These are phyloP conservation scores for Aspergillus carlsbadensis DNA, from an alignment of 495 filamentous ascomycete genomes.

Conservation along the genomic window DNA sequence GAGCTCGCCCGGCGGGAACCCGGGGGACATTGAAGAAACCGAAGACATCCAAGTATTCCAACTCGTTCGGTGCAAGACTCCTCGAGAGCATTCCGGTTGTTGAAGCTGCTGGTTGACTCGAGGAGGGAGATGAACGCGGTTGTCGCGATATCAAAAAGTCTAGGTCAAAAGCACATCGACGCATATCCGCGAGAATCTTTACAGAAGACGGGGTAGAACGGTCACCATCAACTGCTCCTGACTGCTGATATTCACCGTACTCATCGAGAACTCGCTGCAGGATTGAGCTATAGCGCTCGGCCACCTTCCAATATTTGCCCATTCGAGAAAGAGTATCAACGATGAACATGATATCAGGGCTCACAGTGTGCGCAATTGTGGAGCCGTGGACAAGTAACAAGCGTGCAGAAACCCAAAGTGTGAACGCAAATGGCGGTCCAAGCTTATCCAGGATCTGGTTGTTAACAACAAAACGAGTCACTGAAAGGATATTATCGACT, in stretches of 20 bases:
- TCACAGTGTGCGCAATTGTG: constrained; percentile 78
- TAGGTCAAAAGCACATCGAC: constrained; percentile 76
- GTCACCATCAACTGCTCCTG: constrained; percentile 54
- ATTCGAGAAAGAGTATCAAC: constrained; percentile 77
- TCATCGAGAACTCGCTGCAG: constrained; percentile 82
- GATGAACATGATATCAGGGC: constrained; percentile 72
- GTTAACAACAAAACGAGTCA: constrained; percentile 70
- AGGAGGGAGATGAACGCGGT: constrained; percentile 53
- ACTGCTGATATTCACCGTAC: constrained; percentile 71
- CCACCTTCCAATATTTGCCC: constrained; percentile 81
- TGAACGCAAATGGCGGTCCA: constrained; percentile 85
- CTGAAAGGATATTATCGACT: constrained; percentile 77
- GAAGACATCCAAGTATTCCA: constrained; percentile 91
- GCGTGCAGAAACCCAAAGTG: constrained; percentile 87
- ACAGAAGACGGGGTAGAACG: constrained; percentile 78
- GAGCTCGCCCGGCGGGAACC: constrained; percentile 47
- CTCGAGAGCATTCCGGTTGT: constrained; percentile 42
- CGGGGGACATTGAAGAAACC: constrained; percentile 90
- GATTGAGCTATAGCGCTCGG: constrained; percentile 76
- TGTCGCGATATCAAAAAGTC: constrained; percentile 86
- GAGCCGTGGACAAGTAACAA: constrained; percentile 83
- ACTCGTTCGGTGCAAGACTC: constrained; percentile 73
- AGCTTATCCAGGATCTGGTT: constrained; percentile 75
- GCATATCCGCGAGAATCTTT: constrained; percentile 85
- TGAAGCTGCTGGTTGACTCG: constrained; percentile 33